phyloP scores from a whole-genome alignment of 129 eudicot genomes.

The Tagetes erecta region DNA sequence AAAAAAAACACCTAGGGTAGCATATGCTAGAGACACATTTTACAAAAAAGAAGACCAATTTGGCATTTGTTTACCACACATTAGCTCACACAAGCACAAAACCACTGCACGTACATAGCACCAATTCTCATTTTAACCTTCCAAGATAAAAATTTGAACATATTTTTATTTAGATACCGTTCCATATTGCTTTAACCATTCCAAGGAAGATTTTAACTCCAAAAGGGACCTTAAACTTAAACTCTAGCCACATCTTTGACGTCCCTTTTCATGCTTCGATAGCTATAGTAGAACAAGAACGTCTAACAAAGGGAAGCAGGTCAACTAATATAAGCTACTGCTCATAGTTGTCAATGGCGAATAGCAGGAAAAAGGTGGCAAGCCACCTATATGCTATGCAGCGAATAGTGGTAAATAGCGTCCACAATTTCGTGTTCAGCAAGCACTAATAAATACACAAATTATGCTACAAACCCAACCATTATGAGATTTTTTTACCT shows the following conservation, averaged over 20 bases:
- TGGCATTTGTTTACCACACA: neutral
- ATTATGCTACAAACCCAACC: no score
- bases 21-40: neutral
- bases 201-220: neutral
- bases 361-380: no score
- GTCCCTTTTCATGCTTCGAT: neutral
- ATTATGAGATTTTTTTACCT: no score
- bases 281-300: neutral
- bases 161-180: neutral
- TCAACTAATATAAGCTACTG: neutral
- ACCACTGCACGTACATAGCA: neutral
- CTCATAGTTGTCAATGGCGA: neutral
- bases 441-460: no score
- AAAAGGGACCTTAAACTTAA: constrained; percentile 1
- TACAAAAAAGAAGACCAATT: neutral
- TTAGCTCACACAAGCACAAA: neutral
- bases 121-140: neutral
- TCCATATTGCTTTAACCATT: neutral
- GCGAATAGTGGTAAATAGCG: no score
- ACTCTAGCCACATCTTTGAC: neutral
- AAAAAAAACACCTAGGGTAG: neutral
- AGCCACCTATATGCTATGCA: no score
- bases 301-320: neutral
- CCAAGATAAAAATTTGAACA: neutral
- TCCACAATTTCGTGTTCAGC: no score